Evolutionary conservation across 495 filamentous ascomycete genomes (phyloP).

Genomic region (Aspergillus carlsbadensis): DNA sequence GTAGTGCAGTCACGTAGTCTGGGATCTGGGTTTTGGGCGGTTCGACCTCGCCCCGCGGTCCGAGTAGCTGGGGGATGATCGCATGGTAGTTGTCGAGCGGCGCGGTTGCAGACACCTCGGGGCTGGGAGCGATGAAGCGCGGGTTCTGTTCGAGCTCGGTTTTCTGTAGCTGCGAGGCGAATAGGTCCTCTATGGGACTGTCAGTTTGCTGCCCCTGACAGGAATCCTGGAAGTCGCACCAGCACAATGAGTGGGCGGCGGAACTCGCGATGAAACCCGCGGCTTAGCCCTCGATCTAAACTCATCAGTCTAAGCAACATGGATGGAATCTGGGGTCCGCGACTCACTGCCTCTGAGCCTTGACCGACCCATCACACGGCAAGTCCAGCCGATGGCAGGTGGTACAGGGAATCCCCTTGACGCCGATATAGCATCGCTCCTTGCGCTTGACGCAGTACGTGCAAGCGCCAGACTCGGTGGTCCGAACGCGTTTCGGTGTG

Average conservation of each 20-base stretch:
- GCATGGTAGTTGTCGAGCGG: constrained; percentile 7
- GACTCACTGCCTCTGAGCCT: not conserved
- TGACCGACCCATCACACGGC: not conserved
- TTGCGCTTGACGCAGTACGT: constrained; percentile 4
- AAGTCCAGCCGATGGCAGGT: constrained; percentile 2
- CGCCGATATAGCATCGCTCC: constrained; percentile 10
- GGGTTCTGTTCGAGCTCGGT: not conserved
- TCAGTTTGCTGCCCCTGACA: not conserved
- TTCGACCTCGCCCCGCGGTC: not conserved
- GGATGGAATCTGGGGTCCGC: not conserved
- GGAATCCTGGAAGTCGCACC: not conserved
- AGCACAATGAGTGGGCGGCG: not conserved
- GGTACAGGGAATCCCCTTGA: constrained; percentile 4
- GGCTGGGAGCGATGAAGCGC: not conserved
- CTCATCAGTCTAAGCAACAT: not conserved
- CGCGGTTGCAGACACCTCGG: not conserved
- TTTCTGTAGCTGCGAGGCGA: constrained; percentile 1
- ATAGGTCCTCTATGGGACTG: not conserved
- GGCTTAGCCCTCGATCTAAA: not conserved
- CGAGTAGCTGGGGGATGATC: constrained; percentile 5
- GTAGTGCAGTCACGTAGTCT: constrained; percentile 2
- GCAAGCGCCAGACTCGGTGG: not conserved
- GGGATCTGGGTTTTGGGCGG: not conserved
- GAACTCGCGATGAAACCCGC: not conserved
- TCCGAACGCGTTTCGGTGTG: not conserved